Percentiles rank a stretch among this genome's conserved stretches.
These are phyloP conservation scores for Scenedesmus sp. DNA, from an alignment of 163 green algal genomes.

Conservation along the genomic window DNA sequence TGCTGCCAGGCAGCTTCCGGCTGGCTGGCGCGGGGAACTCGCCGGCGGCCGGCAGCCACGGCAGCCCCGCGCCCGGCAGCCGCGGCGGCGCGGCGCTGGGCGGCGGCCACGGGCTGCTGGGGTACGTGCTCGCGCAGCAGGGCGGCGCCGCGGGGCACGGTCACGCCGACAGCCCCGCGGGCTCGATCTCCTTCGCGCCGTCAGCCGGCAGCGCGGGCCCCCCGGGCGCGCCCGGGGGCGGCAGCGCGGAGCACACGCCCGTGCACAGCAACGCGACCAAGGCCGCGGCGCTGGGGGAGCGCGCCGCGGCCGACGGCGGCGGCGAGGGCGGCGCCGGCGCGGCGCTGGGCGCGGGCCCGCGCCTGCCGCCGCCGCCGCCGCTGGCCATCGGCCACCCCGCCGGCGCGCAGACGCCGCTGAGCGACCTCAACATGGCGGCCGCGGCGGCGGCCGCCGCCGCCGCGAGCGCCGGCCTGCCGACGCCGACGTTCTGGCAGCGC, in stretches of 20 bases:
- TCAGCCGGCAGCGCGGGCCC: neutral
- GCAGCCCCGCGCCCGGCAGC: no score
- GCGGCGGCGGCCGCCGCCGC: no score
- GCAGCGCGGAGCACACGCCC: constrained; percentile 19
- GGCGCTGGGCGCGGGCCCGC: neutral
- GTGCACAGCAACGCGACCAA: no score
- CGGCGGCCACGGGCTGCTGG: no score
- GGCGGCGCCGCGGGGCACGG: no score
- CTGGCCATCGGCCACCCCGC: neutral
- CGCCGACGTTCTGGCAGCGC: neutral
- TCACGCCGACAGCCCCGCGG: constrained; percentile 18
- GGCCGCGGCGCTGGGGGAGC: no score
- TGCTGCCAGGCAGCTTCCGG: constrained; percentile 39
- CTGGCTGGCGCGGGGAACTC: neutral
- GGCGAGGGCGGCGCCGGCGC: neutral
- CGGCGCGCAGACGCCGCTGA: no score
- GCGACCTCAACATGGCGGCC: no score
- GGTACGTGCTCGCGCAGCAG: no score
- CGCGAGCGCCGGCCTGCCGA: no score
- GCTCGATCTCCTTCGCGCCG: constrained; percentile 19
- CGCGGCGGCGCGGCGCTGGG: no score
- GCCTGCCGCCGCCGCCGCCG: neutral
- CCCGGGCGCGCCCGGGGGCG: neutral
- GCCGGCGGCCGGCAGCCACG: neutral
- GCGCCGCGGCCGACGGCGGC: no score